phyloP scores from a whole-genome alignment of 495 filamentous ascomycete genomes.

The Daldinia loculata region DNA sequence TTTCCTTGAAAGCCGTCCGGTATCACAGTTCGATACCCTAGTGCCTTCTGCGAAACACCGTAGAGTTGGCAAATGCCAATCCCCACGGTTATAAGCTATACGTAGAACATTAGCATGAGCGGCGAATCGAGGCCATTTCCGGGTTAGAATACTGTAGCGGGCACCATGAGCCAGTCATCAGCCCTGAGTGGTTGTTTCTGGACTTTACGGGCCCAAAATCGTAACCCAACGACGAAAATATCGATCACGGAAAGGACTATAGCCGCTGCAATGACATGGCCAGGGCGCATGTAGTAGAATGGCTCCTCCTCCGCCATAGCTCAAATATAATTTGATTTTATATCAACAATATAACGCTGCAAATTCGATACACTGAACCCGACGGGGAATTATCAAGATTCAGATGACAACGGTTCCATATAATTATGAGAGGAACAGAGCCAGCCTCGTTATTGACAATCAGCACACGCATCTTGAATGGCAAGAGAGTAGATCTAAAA shows the following conservation, averaged over 20 bases:
- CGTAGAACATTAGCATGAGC: background rate
- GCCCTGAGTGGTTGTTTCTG: slow-evolving; percentile 38
- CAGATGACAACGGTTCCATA: background rate
- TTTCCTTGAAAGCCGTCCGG: slow-evolving; percentile 21
- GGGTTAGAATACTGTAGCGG: slow-evolving; percentile 38
- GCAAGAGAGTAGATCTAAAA: background rate
- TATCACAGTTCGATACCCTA: slow-evolving; percentile 28
- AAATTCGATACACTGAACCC: background rate
- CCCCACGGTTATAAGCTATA: slow-evolving; percentile 32
- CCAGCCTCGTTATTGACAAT: background rate
- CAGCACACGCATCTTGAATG: background rate
- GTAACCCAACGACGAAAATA: slow-evolving; percentile 33
- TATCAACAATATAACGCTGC: background rate
- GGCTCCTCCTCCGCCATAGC: background rate
- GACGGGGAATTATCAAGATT: background rate
- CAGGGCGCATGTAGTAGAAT: slow-evolving; percentile 34
- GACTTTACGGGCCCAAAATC: slow-evolving; percentile 41
- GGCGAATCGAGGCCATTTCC: too few species aligned
- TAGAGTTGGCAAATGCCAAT: slow-evolving; percentile 33
- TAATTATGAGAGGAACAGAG: background rate
- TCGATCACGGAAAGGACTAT: slow-evolving; percentile 27
- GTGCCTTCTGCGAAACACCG: slow-evolving; percentile 26
- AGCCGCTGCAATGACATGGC: slow-evolving; percentile 25
- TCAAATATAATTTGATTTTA: background rate
- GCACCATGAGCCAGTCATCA: slow-evolving; percentile 52